Evolutionary conservation across 2,329 filamentous ascomycete genomes (phyloP).

Genomic region (Talaromyces sp.): DNA sequence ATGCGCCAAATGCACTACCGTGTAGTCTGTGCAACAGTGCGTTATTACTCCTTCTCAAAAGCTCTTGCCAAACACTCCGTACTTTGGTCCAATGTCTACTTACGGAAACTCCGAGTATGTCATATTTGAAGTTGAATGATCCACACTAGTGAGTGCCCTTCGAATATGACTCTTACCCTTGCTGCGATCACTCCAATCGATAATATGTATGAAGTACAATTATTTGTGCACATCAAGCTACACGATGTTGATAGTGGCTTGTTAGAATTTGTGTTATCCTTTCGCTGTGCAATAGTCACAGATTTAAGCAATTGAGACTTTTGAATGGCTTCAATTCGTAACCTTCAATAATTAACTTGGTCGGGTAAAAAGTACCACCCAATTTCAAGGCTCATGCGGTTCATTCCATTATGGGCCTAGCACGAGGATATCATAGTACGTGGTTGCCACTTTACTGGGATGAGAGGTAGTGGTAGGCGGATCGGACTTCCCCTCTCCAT

Average conservation of each 20-base stretch:
- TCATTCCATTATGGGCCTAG: background rate
- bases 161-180: conserved; percentile 17
- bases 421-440: conserved; percentile 21
- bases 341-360: background rate
- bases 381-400: conserved; percentile 6
- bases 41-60: background rate
- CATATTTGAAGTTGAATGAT: background rate
- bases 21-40: background rate
- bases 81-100: background rate
- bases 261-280: background rate
- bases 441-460: conserved; percentile 9
- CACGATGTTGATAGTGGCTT: background rate
- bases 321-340: no score
- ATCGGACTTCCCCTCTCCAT: background rate
- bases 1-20: background rate
- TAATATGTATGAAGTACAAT: conserved; percentile 18
- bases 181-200: conserved; percentile 11
- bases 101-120: background rate
- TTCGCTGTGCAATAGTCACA: background rate
- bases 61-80: background rate
- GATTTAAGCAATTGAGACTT: background rate
- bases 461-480: background rate
- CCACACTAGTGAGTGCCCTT: background rate
- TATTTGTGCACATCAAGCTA: conserved; percentile 12
- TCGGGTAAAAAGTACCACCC: background rate